phyloP scores from a whole-genome alignment of 352 stramenopile species.

The Blastocystis sp. region DNA sequence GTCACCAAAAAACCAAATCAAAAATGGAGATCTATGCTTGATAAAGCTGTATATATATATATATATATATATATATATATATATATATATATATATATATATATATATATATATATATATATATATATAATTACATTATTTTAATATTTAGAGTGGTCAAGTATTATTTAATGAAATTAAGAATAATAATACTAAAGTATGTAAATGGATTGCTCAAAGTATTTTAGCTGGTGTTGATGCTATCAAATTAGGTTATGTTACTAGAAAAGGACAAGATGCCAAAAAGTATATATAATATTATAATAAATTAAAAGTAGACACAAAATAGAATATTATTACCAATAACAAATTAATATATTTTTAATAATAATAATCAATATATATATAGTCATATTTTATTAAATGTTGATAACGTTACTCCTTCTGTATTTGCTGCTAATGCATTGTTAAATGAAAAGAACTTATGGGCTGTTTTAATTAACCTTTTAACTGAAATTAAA shows the following conservation, averaged over 20 bases:
- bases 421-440: slow-evolving; percentile 79
- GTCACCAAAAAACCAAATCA: background rate
- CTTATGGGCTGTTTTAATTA: slow-evolving; percentile 83
- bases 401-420: slow-evolving; percentile 57
- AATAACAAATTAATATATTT: background rate
- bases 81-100: too few relatives aligned
- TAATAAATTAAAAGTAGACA: too few relatives aligned
- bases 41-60: background rate
- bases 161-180: slow-evolving; percentile 90
- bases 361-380: background rate
- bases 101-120: too few relatives aligned
- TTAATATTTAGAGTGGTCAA: slow-evolving; percentile 71
- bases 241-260: slow-evolving; percentile 93
- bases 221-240: slow-evolving; percentile 76
- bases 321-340: background rate
- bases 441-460: slow-evolving; percentile 87
- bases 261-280: slow-evolving; percentile 59
- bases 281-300: too few relatives aligned
- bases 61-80: too few relatives aligned
- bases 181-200: slow-evolving; percentile 92
- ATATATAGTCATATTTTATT: slow-evolving; percentile 13
- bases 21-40: slow-evolving; percentile 1
- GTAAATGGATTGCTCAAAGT: slow-evolving; percentile 85
- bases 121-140: background rate
- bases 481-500: slow-evolving; percentile 72